A percentile compares a stretch with the other conserved stretches of the same genome.
phyloP scores from a whole-genome alignment of 345 rosid species.

The Cardiospermum halicacabum region DNA sequence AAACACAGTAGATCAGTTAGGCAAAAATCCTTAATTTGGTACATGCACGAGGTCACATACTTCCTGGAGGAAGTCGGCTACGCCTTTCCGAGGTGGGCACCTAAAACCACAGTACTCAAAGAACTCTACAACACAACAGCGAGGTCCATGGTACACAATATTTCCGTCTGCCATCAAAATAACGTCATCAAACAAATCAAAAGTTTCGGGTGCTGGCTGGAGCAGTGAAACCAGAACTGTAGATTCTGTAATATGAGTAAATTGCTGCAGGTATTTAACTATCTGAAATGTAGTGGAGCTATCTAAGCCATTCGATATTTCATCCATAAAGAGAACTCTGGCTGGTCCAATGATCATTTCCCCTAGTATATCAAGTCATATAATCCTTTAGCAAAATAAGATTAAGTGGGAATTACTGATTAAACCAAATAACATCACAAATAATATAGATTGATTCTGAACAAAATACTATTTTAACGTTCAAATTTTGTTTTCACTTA shows the following conservation, averaged over 20 bases:
- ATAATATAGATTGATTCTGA: no score
- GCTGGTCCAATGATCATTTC: constrained; percentile 70
- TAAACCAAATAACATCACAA: no score
- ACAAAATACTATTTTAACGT: no score
- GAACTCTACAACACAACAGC: constrained; percentile 27
- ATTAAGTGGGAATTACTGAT: no score
- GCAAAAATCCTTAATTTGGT: not conserved
- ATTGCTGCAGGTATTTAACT: constrained; percentile 48
- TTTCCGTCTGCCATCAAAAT: constrained; percentile 58
- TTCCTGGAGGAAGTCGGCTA: constrained; percentile 66
- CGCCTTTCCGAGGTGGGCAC: constrained; percentile 59
- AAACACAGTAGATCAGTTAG: not conserved
- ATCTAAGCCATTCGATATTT: constrained; percentile 63
- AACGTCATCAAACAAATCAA: constrained; percentile 57
- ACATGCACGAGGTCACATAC: constrained; percentile 12
- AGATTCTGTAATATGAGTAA: constrained; percentile 50
- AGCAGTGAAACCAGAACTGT: constrained; percentile 58
- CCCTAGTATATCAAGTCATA: constrained; percentile 45
- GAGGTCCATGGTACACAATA: constrained; percentile 56
- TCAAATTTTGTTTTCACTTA: no score
- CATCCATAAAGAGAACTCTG: constrained; percentile 66
- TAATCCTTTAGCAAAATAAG: no score
- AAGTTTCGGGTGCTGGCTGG: constrained; percentile 66
- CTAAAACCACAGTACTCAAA: constrained; percentile 58
- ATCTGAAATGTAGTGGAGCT: constrained; percentile 66